Evolutionary conservation across 768 basidiomycete genomes (phyloP).

Genomic region (Kwoniella bestiolae): DNA sequence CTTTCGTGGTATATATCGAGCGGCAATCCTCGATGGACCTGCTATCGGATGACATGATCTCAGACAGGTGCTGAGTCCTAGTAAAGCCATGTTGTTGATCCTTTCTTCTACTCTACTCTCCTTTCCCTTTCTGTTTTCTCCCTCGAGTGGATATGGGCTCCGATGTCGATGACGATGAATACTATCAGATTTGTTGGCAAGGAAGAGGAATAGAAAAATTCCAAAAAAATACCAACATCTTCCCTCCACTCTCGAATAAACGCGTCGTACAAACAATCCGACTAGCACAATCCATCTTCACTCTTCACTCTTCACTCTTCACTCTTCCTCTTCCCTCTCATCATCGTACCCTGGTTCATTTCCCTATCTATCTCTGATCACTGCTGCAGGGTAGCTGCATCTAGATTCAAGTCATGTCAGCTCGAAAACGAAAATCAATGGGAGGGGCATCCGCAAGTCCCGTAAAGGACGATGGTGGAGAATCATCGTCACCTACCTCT

Average conservation of each 20-base stretch:
- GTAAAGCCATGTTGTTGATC: not conserved
- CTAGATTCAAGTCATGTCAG: not conserved
- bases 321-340: not conserved
- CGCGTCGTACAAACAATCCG: not conserved
- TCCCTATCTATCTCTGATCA: not conserved
- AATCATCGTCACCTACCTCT: not conserved
- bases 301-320: not conserved
- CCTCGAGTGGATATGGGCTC: too few relatives aligned
- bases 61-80: not conserved
- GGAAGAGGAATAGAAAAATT: not conserved
- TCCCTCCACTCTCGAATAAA: not conserved
- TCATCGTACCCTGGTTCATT: too few relatives aligned
- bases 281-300: not conserved
- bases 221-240: not conserved
- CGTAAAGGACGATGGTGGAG: not conserved
- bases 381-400: too few relatives aligned
- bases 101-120: not conserved
- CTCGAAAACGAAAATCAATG: not conserved
- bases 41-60: not conserved
- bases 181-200: too few relatives aligned
- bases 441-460: not conserved
- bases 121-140: too few relatives aligned
- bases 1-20: slow-evolving; percentile 7
- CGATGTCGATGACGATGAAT: too few relatives aligned
- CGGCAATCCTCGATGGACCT: slow-evolving; percentile 7